Evolutionary conservation across 176 grass and related monocot genomes (phyloP), one percentile per base, ranked within the genome.

Genomic region (Cenchrus purpureus): DNA sequence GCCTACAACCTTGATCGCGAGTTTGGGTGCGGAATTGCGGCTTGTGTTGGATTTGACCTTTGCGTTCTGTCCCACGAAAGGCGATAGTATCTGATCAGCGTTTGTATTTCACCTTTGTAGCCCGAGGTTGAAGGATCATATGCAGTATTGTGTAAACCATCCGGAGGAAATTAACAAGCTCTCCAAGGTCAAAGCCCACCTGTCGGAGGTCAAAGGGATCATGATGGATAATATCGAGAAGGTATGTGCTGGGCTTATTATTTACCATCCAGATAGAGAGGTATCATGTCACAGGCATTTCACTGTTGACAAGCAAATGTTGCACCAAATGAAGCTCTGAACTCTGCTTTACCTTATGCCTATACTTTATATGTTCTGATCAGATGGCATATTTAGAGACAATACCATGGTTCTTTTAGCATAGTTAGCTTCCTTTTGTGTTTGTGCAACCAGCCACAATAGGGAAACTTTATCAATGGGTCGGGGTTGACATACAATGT

Each of bases 211-310:
- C 59, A 98, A 95, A 76, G 95, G 90, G 70, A 93, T 98, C 73
- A 98, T 98, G 95, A 93, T 98, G 93, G 95, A 98, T 79, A 98
- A 98, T 61, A 95, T 98, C 53, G 95, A 98, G 57, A 98, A 95
- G 91, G 94, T 95, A 53, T 84, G 71, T 13, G 2, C 28, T 80
- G 54, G 42, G 32, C 8, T n/a, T n/a, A n/a, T 46, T 29, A 55
- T 73, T 83, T 72, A 71, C 52, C 32, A 11, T 78, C 17, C 49
- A 37, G 2, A 60, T 8, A 51, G 2, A 60, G 12, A 51, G 42
- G 49, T 15, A 68, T 2, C 31, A 8, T 77, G 12, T 64, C 22
- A 0, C 22, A 32, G 25, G 4, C 55, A 77, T 72, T 74, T 67
- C 3, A 50, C 52, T 57, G 3, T 5, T 66, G 34, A n/a, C 12